phyloP scores from a whole-genome alignment of 2,329 filamentous ascomycete species.

The Ustulina deusta region DNA sequence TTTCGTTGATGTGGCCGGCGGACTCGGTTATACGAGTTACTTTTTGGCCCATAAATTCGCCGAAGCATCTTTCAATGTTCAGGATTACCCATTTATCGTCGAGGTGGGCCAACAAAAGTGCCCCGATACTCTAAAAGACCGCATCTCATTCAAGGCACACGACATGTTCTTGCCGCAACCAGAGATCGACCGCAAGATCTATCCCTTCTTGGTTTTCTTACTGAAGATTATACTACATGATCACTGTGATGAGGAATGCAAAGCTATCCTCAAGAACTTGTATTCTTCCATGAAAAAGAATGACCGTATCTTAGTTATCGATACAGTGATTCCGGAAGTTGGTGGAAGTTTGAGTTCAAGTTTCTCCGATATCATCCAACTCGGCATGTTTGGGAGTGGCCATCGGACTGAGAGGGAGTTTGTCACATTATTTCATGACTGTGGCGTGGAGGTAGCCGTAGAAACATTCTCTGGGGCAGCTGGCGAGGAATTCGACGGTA shows the following conservation, averaged over 20 bases:
- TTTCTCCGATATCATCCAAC: constrained; percentile 11
- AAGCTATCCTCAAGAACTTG: constrained; percentile 4
- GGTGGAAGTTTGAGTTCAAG: constrained; percentile 7
- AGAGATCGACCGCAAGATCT: background rate
- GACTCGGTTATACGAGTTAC: background rate
- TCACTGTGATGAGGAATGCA: constrained; percentile 5
- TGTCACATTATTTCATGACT: constrained; percentile 1
- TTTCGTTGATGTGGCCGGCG: constrained; percentile 4
- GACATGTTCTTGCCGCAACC: background rate
- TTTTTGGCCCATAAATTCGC: background rate
- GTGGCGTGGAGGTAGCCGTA: background rate
- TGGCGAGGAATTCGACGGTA: background rate
- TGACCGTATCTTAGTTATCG: background rate
- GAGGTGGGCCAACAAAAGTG: background rate
- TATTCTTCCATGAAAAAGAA: background rate
- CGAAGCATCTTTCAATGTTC: constrained; percentile 1
- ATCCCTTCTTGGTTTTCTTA: background rate
- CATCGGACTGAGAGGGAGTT: constrained; percentile 1
- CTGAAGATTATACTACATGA: constrained; percentile 13
- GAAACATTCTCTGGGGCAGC: background rate
- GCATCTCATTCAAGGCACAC: background rate
- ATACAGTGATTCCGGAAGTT: constrained; percentile 2
- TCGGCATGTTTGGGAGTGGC: constrained; percentile 7
- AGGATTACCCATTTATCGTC: constrained; percentile 8
- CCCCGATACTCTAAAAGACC: background rate